Base-by-base conservation (phyloP, 1,139 yeast genomes). In the Spathaspora jeffriesii region DNA sequence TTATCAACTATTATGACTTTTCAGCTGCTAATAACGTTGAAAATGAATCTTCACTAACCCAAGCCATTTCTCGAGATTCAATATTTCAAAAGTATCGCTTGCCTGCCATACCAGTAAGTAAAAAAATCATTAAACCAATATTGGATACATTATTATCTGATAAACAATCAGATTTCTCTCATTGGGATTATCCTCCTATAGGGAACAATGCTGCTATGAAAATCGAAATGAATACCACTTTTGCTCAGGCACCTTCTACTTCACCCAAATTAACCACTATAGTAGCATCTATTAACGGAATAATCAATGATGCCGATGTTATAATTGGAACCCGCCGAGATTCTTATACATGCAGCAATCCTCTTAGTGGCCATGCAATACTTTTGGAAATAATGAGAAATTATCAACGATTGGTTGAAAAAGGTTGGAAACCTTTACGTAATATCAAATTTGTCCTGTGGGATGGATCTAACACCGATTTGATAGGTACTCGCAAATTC, bases 371-470 rank as follows among this genome's bases (percentile, higher is more conserved):
- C 8, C 79, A 74, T 49, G 79, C 73, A 1, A 56, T 75, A 10
- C 47, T 75, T 47, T 59, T 75, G 36, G 79, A 75, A 50, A 65
- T 73, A 3, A 68, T 73, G 70, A 59, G 75, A 38, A 68, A 71
- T 45, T 70, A 67, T 49, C 65, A 67, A 23, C 58, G 63, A 45
- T 60, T 75, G 46, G 56, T 59, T 4, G 53, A 59, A 20, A 46
- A 64, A 40, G 80, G 80, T 1, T 75, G 80, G 80, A 68, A 66
- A 53, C 80, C 80, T 1, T 58, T 74, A 41, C 61, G 80, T 42
- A 70, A 65, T 27, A 70, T 75, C 37, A 65, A 67, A 47, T 73
- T 75, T 55, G 62, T 74, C 5, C 71, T 77, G 1, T 74, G 78
- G 75, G 80, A 75, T 54, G 78, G 73, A 1, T 58, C 71, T 15